Percentiles rank a stretch among this genome's conserved stretches.
Evolutionary conservation across 1,284 basidiomycete genomes (phyloP).

Genomic region (Schizopora paradoxa): DNA sequence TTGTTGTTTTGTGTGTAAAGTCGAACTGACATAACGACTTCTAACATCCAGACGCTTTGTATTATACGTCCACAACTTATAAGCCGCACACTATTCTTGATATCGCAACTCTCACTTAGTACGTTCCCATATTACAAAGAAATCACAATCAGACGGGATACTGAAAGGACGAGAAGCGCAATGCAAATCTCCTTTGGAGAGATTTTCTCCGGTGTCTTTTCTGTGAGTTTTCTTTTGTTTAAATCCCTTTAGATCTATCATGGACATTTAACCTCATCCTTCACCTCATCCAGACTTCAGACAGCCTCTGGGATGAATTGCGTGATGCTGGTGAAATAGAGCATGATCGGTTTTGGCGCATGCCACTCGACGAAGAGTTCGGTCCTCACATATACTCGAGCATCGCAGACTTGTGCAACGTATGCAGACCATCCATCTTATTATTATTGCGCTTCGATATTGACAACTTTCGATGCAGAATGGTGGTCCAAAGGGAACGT

Average conservation of each 20-base stretch:
- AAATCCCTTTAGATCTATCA: not conserved
- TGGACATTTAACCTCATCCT: not conserved
- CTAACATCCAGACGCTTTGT: conserved; percentile 70
- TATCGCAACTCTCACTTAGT: conserved; percentile 78
- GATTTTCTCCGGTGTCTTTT: conserved; percentile 73
- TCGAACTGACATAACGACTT: not conserved
- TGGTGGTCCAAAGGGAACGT: conserved; percentile 68
- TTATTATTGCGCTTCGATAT: not conserved
- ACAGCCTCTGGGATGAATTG: conserved; percentile 69
- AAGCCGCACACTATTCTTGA: conserved; percentile 82
- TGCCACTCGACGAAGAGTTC: conserved; percentile 76
- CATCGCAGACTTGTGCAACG: conserved; percentile 83
- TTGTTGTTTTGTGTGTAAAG: not conserved
- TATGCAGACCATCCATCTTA: conserved; percentile 24
- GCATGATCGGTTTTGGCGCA: conserved; percentile 78
- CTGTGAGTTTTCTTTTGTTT: conserved; percentile 36
- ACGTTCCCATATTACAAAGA: conserved; percentile 17
- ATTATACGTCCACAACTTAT: conserved; percentile 76
- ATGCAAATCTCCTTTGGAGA: conserved; percentile 68
- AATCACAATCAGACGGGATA: conserved; percentile 16
- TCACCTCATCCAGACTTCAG: conserved; percentile 47
- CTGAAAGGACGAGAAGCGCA: conserved; percentile 40
- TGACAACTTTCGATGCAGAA: too few relatives aligned
- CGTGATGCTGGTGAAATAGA: conserved; percentile 66
- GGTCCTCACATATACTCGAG: conserved; percentile 70